Evolutionary conservation across 805 yeast genomes (phyloP).

Genomic region (Blastobotrys americana): DNA sequence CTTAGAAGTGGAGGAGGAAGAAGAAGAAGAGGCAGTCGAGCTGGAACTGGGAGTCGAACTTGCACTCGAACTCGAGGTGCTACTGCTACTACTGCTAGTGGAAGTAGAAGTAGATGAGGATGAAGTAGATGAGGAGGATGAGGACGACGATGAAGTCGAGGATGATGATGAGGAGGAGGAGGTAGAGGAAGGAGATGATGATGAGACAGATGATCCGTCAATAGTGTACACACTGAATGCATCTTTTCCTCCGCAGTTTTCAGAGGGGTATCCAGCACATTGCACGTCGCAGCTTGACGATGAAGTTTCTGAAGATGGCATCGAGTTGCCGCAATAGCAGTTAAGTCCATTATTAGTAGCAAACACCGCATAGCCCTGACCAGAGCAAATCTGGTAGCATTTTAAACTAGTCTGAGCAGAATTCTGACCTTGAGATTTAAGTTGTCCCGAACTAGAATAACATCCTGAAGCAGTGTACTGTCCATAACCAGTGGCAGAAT

Average conservation of each 20-base stretch:
- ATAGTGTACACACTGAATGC: conserved; percentile 26
- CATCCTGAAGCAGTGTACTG: conserved; percentile 14
- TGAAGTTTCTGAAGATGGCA: conserved; percentile 32
- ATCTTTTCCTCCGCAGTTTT: conserved; percentile 56
- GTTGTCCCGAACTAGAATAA: conserved; percentile 8
- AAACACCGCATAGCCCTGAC: conserved; percentile 37
- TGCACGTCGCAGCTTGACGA: conserved; percentile 35
- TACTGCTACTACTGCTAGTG: conserved; percentile 16
- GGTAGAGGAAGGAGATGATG: conserved; percentile 22
- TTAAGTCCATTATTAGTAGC: conserved; percentile 43
- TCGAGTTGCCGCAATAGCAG: conserved; percentile 61
- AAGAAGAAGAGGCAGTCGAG: conserved; percentile 14
- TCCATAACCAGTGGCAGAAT: too few relatives aligned
- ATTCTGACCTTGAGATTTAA: conserved; percentile 31
- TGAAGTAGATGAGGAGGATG: conserved; percentile 22
- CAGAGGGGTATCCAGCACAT: conserved; percentile 59
- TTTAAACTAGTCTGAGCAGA: conserved; percentile 53
- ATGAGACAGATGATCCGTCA: conserved; percentile 18
- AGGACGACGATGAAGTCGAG: conserved; percentile 16
- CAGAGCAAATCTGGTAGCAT: conserved; percentile 45
- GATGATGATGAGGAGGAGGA: conserved; percentile 22
- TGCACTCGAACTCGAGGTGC: conserved; percentile 16
- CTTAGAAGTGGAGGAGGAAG: conserved; percentile 18
- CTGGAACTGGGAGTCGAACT: conserved; percentile 16
- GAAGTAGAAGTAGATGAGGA: conserved; percentile 16